These are phyloP conservation scores for Corymbia maculata DNA, from an alignment of 345 rosid genomes.

Conservation along the genomic window DNA sequence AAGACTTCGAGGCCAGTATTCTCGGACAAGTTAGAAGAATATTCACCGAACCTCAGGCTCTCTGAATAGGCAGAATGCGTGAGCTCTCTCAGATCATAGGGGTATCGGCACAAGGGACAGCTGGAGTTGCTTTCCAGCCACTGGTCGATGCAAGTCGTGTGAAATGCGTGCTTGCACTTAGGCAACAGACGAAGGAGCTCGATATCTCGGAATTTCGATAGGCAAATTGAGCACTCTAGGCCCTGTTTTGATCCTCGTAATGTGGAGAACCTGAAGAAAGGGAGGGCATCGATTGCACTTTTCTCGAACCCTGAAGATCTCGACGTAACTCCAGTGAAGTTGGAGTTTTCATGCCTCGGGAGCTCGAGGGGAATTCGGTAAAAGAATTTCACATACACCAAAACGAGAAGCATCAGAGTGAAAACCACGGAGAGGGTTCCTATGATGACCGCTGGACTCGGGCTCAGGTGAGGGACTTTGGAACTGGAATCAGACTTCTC, in stretches of 20 bases:
- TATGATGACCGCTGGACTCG: background rate
- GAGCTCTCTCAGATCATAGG: background rate
- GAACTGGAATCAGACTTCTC: background rate
- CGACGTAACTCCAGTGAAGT: background rate
- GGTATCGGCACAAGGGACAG: background rate
- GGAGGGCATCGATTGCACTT: background rate
- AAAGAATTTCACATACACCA: background rate
- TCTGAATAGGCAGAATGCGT: background rate
- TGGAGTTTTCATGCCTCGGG: background rate
- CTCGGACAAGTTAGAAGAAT: background rate
- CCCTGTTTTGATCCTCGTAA: background rate
- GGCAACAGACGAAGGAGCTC: conserved; percentile 2
- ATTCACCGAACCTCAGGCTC: background rate
- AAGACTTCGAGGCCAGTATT: background rate
- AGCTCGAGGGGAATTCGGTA: background rate
- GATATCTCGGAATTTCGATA: background rate
- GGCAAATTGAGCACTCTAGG: conserved; percentile 1
- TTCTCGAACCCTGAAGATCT: background rate
- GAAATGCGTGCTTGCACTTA: background rate
- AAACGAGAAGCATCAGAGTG: background rate
- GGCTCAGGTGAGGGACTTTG: background rate
- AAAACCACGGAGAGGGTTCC: background rate
- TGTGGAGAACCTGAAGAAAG: background rate
- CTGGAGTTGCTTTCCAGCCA: background rate
- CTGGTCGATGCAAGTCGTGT: background rate